Percentiles rank a stretch among this genome's conserved stretches.
Evolutionary conservation across 805 yeast genomes (phyloP).

Genomic region (Candida orba): DNA sequence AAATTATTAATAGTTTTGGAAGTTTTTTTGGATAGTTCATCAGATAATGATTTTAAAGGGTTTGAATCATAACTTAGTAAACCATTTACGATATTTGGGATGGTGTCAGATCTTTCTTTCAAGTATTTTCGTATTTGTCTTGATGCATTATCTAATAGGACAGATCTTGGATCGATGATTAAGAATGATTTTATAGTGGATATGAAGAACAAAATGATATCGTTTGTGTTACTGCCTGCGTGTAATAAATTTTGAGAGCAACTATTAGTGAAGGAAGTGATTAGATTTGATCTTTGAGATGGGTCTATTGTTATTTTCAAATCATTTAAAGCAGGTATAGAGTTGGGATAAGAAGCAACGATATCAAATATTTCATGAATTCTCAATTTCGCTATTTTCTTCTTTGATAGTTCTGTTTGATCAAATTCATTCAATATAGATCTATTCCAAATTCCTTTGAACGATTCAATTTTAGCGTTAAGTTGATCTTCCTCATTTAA

Average conservation of each 20-base stretch:
- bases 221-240: slow-evolving; percentile 75
- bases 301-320: slow-evolving; percentile 44
- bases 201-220: slow-evolving; percentile 61
- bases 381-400: slow-evolving; percentile 32
- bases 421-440: slow-evolving; percentile 11
- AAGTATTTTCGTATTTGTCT: slow-evolving; percentile 69
- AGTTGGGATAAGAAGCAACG: slow-evolving; percentile 44
- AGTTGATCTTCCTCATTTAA: slow-evolving; percentile 10
- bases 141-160: slow-evolving; percentile 68
- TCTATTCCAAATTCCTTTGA: slow-evolving; percentile 14
- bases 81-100: slow-evolving; percentile 63
- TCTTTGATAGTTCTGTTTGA: slow-evolving; percentile 2
- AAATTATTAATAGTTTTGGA: slow-evolving; percentile 12
- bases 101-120: slow-evolving; percentile 66
- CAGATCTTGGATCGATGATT: slow-evolving; percentile 81
- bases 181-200: slow-evolving; percentile 65
- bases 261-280: slow-evolving; percentile 38
- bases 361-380: slow-evolving; percentile 53
- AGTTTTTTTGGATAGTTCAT: slow-evolving; percentile 35
- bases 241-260: slow-evolving; percentile 51
- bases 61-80: slow-evolving; percentile 37
- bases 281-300: slow-evolving; percentile 46
- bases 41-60: slow-evolving; percentile 45
- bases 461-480: slow-evolving; percentile 1
- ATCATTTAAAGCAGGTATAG: slow-evolving; percentile 50